Evolutionary conservation across 257 asterid genomes (phyloP), one percentile per base, ranked within the genome.

Genomic region (Gynochthodes officinalis): DNA sequence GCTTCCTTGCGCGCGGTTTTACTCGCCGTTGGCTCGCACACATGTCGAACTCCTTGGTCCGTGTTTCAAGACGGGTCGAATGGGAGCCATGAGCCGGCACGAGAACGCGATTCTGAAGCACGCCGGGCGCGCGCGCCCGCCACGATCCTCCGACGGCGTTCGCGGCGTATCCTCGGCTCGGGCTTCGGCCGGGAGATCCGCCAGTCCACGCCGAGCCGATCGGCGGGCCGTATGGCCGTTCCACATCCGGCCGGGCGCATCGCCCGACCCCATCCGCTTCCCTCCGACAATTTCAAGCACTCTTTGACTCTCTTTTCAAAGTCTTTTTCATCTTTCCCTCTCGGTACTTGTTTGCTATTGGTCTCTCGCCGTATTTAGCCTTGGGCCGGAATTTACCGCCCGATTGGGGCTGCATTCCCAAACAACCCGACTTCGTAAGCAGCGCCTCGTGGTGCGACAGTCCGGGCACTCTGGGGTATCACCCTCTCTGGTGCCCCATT

Each of bases 241-340:
- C 82, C 82, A 67, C 84, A 84, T 84, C 82, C 84, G 82, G 73
- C 85, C 88, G 82, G 85, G 67, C 77, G 81, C 80, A 84, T 73
- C 82, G 82, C 82, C 84, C 82, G 82, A 82, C 88, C 88, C 88
- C 85, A 84, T 84, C 82, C 86, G 84, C 86, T 84, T 79, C 86
- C 82, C 84, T 81, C 86, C 84, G 86, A 78, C 83, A 75, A 78
- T 78, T 82, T 82, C 84, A 79, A 79, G 79, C 79, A 79, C 83
- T 79, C 79, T 74, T 79, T 78, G 82, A 78, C 82, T 78, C 76
- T 78, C 76, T 74, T 74, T 78, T 78, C 76, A 78, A 78, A 78
- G 78, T 77, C 73, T 77, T 77, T 77, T 77, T 75, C 81, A 71
- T 65, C 66, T 74, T 74, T 70, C 79, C 79, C 64, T 76, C 79